phyloP scores from a whole-genome alignment of 306 rosid genomes.

The Chamaecrista fasciculata region DNA sequence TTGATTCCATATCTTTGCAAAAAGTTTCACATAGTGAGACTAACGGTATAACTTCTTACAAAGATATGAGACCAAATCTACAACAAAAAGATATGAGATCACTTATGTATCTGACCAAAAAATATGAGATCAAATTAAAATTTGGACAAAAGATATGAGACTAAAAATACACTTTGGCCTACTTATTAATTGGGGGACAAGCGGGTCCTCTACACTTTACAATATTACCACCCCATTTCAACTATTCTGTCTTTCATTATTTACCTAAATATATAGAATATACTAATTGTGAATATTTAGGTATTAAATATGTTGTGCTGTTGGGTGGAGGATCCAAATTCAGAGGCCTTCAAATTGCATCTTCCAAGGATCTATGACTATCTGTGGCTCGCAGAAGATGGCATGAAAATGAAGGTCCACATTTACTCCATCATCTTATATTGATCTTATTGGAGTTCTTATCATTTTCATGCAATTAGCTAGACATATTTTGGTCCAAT shows the following conservation, averaged over 20 bases:
- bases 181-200: conserved; percentile 21
- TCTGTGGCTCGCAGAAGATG: conserved; percentile 94
- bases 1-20: too few relatives aligned
- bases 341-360: conserved; percentile 87
- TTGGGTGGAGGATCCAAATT: conserved; percentile 87
- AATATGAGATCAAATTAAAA: too few relatives aligned
- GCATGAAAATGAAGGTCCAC: conserved; percentile 91
- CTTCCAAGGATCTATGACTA: conserved; percentile 81
- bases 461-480: conserved; percentile 22
- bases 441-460: conserved; percentile 27
- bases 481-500: conserved; percentile 21
- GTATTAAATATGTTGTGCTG: conserved; percentile 85
- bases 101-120: too few relatives aligned
- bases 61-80: too few relatives aligned
- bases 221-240: not conserved
- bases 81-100: too few relatives aligned
- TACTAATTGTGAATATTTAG: conserved; percentile 40
- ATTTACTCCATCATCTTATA: conserved; percentile 11
- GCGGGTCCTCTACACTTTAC: not conserved
- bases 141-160: too few relatives aligned
- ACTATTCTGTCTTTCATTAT: conserved; percentile 18
- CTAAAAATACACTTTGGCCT: too few relatives aligned
- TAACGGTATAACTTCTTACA: too few relatives aligned
- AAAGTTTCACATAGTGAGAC: too few relatives aligned
- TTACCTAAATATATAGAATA: not conserved